Conservation (phyloP, 2,329 filamentous ascomycete genomes). For the Ceratocystis variospora region DNA sequence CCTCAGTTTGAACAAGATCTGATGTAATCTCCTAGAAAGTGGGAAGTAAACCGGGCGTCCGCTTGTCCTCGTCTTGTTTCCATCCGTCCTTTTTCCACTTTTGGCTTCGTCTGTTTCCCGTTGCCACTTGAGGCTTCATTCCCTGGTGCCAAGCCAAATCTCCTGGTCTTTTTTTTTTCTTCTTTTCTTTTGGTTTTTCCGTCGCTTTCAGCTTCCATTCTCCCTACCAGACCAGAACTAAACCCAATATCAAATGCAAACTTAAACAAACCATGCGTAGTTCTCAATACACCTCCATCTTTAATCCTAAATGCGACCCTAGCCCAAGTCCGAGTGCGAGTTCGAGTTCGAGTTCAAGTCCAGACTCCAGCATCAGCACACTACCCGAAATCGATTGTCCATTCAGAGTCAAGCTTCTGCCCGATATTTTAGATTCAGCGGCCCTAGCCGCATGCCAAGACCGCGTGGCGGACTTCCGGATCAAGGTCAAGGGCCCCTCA, state of each 20-base stretch:
- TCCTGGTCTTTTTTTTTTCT: neutral
- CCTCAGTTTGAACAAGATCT: no score
- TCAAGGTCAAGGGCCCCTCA: neutral
- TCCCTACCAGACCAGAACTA: neutral
- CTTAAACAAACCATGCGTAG: neutral
- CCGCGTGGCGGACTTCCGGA: slow-evolving; percentile 1
- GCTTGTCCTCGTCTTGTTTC: no score
- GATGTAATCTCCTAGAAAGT: no score
- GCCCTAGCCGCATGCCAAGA: neutral
- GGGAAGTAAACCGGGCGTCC: no score
- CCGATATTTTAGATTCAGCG: neutral
- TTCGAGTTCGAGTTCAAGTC: neutral
- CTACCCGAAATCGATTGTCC: neutral
- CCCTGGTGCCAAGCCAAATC: no score
- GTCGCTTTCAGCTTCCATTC: neutral
- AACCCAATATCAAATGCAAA: neutral
- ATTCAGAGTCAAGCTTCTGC: neutral
- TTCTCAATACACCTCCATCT: neutral
- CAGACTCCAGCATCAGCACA: neutral
- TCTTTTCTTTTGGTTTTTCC: neutral
- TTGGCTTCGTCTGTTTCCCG: no score
- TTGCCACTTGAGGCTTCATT: no score
- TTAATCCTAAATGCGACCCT: neutral
- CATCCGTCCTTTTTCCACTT: no score
- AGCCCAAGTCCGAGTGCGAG: neutral